These are phyloP conservation scores for Penicillium antarcticum DNA, from an alignment of 495 filamentous ascomycete species.

Conservation along the genomic window DNA sequence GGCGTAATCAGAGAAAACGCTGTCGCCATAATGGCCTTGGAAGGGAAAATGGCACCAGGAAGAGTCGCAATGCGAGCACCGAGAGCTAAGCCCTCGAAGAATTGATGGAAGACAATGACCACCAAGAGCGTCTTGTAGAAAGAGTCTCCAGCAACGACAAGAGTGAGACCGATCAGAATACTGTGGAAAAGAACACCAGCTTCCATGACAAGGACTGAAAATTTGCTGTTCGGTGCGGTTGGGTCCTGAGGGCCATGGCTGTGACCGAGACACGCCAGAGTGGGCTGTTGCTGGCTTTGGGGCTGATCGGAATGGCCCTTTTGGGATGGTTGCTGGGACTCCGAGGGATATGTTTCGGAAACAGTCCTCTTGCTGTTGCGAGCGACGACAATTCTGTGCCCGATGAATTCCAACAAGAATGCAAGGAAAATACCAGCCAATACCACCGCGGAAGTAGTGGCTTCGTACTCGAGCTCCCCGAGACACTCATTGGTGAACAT, in stretches of 20 bases:
- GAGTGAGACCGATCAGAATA: conserved; percentile 41
- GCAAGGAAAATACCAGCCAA: conserved; percentile 65
- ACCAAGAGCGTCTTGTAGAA: conserved; percentile 68
- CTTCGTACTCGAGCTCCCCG: conserved; percentile 57
- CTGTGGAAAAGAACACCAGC: conserved; percentile 72
- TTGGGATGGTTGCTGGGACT: neutral
- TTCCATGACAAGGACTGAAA: conserved; percentile 63
- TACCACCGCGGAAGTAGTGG: conserved; percentile 56
- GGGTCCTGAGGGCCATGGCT: conserved; percentile 27
- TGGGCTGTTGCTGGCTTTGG: conserved; percentile 5
- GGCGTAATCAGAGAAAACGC: conserved; percentile 43
- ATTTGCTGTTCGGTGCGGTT: conserved; percentile 40
- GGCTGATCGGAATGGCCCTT: conserved; percentile 1
- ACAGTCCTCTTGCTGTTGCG: conserved; percentile 1
- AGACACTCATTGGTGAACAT: conserved; percentile 65
- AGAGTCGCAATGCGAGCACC: conserved; percentile 72
- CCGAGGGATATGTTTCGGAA: neutral
- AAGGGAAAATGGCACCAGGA: conserved; percentile 42
- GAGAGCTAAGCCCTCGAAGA: conserved; percentile 65
- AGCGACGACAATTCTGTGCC: conserved; percentile 46
- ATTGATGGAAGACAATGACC: conserved; percentile 73
- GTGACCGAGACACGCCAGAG: conserved; percentile 25
- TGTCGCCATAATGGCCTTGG: conserved; percentile 35
- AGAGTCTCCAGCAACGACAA: conserved; percentile 37
- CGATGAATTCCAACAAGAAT: conserved; percentile 58